Conservation (phyloP, 208 protist species). For the Trypanosoma vivax region DNA sequence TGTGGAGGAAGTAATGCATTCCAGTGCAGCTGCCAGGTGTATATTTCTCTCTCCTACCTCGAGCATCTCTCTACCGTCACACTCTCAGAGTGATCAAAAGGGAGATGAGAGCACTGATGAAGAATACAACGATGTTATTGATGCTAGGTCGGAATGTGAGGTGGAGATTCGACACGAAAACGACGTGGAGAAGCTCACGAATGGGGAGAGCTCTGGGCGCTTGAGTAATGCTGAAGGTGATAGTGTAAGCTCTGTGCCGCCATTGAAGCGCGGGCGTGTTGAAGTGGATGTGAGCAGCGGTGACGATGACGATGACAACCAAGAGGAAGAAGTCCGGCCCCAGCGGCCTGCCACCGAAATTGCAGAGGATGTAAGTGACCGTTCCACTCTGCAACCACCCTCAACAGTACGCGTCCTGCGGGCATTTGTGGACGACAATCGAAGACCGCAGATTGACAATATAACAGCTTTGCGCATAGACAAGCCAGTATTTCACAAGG, state of each 20-base stretch:
- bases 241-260: not conserved
- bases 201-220: not conserved
- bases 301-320: not conserved
- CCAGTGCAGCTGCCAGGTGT: constrained; percentile 1
- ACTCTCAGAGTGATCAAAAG: not conserved
- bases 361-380: not conserved
- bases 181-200: not conserved
- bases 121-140: too few species aligned
- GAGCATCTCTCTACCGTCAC: not conserved
- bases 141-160: too few species aligned
- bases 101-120: not conserved
- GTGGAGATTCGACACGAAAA: too few species aligned
- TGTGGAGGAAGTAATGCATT: constrained; percentile 12
- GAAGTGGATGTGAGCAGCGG: not conserved
- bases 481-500: constrained; percentile 15
- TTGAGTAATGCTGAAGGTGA: not conserved
- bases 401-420: constrained; percentile 12
- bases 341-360: not conserved
- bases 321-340: not conserved
- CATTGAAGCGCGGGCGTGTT: constrained; percentile 1
- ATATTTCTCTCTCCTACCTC: not conserved
- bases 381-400: not conserved
- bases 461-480: constrained; percentile 7
- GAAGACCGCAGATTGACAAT: not conserved
- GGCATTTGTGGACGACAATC: constrained; percentile 3